Evolutionary conservation across 345 rosid species (phyloP).

Genomic region (Citrus reticulata): DNA sequence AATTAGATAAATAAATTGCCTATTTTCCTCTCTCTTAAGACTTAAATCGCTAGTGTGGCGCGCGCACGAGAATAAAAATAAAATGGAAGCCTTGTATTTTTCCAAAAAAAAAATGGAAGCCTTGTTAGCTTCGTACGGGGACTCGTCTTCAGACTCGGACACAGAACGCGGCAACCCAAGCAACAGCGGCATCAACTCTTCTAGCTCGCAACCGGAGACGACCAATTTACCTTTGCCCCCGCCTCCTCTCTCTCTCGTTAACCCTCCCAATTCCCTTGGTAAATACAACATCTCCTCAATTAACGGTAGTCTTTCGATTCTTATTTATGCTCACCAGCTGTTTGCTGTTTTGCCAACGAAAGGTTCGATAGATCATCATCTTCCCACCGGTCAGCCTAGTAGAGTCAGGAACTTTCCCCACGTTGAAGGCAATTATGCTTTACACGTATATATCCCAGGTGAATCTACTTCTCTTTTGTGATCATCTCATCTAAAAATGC

Average conservation of each 20-base stretch:
- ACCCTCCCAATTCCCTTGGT: conserved; percentile 55
- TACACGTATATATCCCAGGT: conserved; percentile 95
- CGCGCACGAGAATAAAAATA: neutral
- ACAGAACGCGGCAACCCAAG: conserved; percentile 31
- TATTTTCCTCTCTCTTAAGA: no score
- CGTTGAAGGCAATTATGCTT: conserved; percentile 76
- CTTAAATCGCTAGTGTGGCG: neutral
- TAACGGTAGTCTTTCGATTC: no score
- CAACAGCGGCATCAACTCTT: neutral
- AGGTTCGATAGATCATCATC: conserved; percentile 30
- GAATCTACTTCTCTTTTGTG: neutral
- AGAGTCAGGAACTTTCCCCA: conserved; percentile 87
- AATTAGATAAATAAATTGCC: no score
- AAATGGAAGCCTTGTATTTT: no score
- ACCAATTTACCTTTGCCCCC: conserved; percentile 46
- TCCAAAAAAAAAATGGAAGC: conserved; percentile 48
- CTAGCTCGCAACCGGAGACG: neutral
- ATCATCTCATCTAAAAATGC: neutral
- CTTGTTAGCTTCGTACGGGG: conserved; percentile 60
- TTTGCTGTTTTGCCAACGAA: conserved; percentile 16
- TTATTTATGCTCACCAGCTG: conserved; percentile 5
- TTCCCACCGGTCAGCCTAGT: conserved; percentile 30
- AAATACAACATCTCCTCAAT: neutral
- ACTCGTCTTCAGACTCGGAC: conserved; percentile 50
- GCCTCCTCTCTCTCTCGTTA: conserved; percentile 71